Evolutionary conservation across 192 early-diverging fungal species (phyloP).

Genomic region (Anaeromyces robustus): DNA sequence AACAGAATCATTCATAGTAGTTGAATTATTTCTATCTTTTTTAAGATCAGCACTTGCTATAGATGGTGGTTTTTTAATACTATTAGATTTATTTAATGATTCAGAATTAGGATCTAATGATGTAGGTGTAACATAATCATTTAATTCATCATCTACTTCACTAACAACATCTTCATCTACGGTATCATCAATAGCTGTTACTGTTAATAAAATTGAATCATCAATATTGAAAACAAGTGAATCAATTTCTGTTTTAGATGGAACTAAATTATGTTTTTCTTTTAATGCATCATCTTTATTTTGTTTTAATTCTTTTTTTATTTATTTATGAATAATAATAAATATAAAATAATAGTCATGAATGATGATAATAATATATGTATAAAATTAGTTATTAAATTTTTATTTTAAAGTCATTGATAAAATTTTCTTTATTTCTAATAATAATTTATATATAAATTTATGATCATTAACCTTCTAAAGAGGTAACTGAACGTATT

Average conservation of each 20-base stretch:
- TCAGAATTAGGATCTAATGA: fast-evolving
- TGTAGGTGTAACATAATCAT: neutral
- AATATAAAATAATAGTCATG: no score
- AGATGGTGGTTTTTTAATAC: neutral
- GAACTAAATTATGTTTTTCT: neutral
- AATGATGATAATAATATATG: no score
- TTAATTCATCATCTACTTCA: neutral
- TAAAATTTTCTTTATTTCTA: no score
- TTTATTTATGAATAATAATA: no score
- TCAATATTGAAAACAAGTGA: neutral
- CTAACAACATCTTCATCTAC: neutral
- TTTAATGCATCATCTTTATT: neutral
- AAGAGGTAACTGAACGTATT: neutral
- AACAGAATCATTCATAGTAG: neutral
- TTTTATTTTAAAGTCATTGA: no score
- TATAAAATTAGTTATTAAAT: no score
- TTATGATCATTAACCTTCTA: neutral
- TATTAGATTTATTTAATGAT: neutral
- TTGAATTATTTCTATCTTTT: neutral
- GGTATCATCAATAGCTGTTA: neutral
- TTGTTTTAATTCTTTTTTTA: neutral
- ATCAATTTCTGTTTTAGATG: neutral
- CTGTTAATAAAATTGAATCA: neutral
- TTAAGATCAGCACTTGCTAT: neutral
- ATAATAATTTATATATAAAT: neutral